These are phyloP conservation scores for Arabidopsis lyrata DNA, from an alignment of 441 rosid genomes.

Conservation along the genomic window DNA sequence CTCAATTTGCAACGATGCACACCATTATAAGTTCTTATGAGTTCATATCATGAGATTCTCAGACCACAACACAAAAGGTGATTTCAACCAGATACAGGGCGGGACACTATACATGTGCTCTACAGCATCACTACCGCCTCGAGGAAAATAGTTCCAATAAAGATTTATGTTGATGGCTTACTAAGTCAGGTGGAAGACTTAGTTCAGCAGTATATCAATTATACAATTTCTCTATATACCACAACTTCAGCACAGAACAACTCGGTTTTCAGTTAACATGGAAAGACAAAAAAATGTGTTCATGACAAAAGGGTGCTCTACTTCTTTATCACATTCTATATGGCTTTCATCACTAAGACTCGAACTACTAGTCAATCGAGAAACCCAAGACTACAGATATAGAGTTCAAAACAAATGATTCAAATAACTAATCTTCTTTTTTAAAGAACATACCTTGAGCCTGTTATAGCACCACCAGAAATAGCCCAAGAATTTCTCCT, in stretches of 20 bases:
- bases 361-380: slow-evolving; percentile 6
- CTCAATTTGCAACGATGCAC: slow-evolving; percentile 25
- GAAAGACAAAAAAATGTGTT: not conserved
- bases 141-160: not conserved
- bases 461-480: slow-evolving; percentile 99
- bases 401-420: slow-evolving; percentile 15
- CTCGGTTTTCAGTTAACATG: not conserved
- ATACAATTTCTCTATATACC: not conserved
- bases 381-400: not conserved
- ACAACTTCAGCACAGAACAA: not conserved
- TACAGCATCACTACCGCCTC: slow-evolving; percentile 2
- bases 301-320: not conserved
- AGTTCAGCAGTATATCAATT: not conserved
- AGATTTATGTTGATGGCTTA: not conserved
- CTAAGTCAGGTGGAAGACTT: not conserved
- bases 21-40: slow-evolving; percentile 1
- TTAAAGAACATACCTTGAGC: slow-evolving; percentile 69
- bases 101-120: slow-evolving; percentile 10
- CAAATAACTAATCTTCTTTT: slow-evolving; percentile 1
- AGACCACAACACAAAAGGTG: slow-evolving; percentile 13
- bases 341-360: slow-evolving; percentile 5
- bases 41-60: slow-evolving; percentile 6
- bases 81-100: slow-evolving; percentile 9
- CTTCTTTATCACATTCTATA: not conserved
- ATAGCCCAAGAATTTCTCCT: slow-evolving; percentile 90